Conservation (phyloP, 2,329 filamentous ascomycete genomes). For the Sporothrix variecibatus region DNA sequence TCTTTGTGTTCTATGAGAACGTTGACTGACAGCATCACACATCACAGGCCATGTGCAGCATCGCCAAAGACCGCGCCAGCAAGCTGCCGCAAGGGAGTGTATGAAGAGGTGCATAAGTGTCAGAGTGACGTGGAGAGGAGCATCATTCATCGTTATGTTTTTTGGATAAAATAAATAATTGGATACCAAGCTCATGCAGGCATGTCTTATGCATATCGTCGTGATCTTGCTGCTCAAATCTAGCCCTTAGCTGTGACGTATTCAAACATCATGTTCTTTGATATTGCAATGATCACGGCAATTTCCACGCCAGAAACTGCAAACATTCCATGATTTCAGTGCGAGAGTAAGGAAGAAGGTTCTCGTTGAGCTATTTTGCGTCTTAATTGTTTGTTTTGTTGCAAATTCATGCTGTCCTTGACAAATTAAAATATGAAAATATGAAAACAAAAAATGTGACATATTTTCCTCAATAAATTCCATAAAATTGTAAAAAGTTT, state of each 20-base stretch:
- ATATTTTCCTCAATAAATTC: no score
- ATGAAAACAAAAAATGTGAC: no score
- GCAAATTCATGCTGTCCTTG: no score
- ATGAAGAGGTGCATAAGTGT: background rate
- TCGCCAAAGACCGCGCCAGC: constrained; percentile 74
- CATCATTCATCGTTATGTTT: background rate
- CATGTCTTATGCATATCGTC: background rate
- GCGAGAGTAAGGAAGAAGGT: no score
- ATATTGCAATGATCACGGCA: background rate
- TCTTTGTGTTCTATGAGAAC: background rate
- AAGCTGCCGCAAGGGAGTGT: constrained; percentile 51
- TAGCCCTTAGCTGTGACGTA: background rate
- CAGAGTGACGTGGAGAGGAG: background rate
- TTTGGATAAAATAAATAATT: background rate
- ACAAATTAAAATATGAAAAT: no score
- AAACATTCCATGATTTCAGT: no score
- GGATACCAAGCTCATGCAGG: background rate
- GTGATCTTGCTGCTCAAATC: background rate
- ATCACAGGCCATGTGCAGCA: constrained; percentile 95
- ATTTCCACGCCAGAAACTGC: no score
- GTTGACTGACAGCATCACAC: constrained; percentile 30
- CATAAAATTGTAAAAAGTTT: no score
- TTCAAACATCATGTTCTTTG: background rate
- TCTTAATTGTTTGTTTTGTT: no score
- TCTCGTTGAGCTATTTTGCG: no score